phyloP scores from a whole-genome alignment of 495 filamentous ascomycete species.

The Penicillium samsonianum region DNA sequence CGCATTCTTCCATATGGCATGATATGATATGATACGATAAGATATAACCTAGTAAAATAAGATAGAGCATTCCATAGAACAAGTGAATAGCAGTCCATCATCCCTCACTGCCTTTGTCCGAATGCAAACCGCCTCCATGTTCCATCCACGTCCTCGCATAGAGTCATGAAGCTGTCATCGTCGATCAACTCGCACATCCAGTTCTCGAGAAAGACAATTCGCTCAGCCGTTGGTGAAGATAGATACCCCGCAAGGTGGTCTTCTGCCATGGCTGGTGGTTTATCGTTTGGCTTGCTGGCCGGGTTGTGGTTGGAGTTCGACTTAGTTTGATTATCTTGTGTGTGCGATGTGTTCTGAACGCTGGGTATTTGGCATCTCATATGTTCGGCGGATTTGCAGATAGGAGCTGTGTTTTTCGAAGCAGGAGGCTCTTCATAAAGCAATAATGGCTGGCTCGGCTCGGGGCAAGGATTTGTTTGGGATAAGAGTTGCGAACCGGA shows the following conservation, averaged over 20 bases:
- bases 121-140: constrained; percentile 48
- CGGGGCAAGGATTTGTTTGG: background rate
- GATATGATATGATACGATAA: background rate
- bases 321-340: background rate
- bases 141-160: constrained; percentile 48
- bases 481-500: background rate
- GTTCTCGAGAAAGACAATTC: constrained; percentile 38
- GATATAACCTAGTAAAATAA: background rate
- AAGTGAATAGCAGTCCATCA: background rate
- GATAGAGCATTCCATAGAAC: background rate
- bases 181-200: constrained; percentile 48
- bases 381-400: background rate
- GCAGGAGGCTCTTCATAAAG: background rate
- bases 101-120: constrained; percentile 27
- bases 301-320: background rate
- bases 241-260: constrained; percentile 38
- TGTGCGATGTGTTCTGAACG: background rate
- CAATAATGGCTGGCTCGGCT: background rate
- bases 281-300: background rate
- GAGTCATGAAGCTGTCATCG: constrained; percentile 45
- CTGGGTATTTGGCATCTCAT: background rate
- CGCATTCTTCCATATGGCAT: background rate
- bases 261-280: constrained; percentile 15
- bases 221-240: constrained; percentile 35
- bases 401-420: background rate